Evolutionary conservation across 805 yeast genomes (phyloP), one percentile per base, ranked within the genome.

Genomic region (Metschnikowia chrysomelidarum): DNA sequence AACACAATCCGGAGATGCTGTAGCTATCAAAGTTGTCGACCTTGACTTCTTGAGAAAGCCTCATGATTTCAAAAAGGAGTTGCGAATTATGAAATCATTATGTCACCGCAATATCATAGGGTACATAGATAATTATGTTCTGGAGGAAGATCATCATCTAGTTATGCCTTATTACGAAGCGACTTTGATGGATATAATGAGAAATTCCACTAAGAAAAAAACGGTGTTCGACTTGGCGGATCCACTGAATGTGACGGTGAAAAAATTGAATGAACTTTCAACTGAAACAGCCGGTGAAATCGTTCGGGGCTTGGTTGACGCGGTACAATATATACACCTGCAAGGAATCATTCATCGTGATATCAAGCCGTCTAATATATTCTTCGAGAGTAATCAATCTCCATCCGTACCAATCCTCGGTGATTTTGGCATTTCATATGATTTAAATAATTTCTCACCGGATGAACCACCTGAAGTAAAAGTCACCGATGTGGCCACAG

Each of bases 401-500:
- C 25, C 49, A 15, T 32, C 55, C 31, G 40, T 41, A 10, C 67
- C 69, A 1, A 54, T 64, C 4, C 43, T 82, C 1, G 75, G 78
- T 11, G 94, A 87, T 50, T 81, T 82, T 57, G 93, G 94, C 5
- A 71, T 78, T 11, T 49, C 63, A 14, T 64, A 62, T 44, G 55
- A 62, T 22, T 17, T 34, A 15, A 26, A 14, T 9, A 28, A 20
- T 23, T 34, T 46, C 6, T 47, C 50, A 2, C 20, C 40, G 10
- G 60, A 56, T 24, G 80, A 86, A 24, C 71, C 73, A 32, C 40
- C 48, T 1, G 53, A 57, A 5, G 50, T 57, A 7, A 63, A 71
- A 45, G 64, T 70, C 38, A 66, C 73, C n/a, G 84, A 76, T 44
- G 79, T 87, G 4, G 71, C 82, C 14, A 80, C 89, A 0, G 79